These are phyloP conservation scores for Cryphonectria radicalis DNA, from an alignment of 2,329 filamentous ascomycete species.

Conservation along the genomic window DNA sequence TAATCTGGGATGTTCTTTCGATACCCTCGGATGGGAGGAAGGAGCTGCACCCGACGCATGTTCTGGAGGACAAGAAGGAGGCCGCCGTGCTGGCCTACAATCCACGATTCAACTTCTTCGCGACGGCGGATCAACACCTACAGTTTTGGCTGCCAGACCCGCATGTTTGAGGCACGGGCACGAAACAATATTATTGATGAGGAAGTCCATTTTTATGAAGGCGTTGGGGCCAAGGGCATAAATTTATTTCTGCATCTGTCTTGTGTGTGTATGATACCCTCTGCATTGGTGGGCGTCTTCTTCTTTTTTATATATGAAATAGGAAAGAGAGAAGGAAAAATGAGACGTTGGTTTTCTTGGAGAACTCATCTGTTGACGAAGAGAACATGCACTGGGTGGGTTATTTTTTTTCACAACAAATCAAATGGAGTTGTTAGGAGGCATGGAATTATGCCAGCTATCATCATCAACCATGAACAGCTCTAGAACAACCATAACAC, in stretches of 20 bases:
- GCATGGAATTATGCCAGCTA: neutral
- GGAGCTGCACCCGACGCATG: constrained; percentile 65
- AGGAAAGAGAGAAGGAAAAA: neutral
- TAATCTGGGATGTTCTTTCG: constrained; percentile 83
- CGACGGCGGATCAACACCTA: constrained; percentile 84
- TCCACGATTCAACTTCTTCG: constrained; percentile 88
- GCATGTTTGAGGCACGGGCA: constrained; percentile 45
- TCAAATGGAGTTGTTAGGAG: neutral
- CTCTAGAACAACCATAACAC: constrained; percentile 77
- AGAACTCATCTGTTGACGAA: neutral
- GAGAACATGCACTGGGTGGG: neutral
- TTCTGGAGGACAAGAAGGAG: constrained; percentile 68
- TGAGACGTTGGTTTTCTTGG: neutral
- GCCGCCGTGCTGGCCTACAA: constrained; percentile 84
- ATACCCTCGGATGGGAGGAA: constrained; percentile 57
- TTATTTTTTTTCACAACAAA: neutral
- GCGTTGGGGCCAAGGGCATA: constrained; percentile 24
- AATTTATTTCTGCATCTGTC: constrained; percentile 20
- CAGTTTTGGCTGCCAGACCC: constrained; percentile 79
- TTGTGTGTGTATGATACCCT: constrained; percentile 29
- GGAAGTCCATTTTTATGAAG: constrained; percentile 12
- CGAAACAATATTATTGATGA: neutral
- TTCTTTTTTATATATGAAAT: neutral
- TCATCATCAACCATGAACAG: constrained; percentile 55
- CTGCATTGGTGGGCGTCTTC: constrained; percentile 23